Percentiles rank a stretch among this genome's conserved stretches.
Conservation (phyloP, 2,329 filamentous ascomycete species). For the Xylaria polymorpha region DNA sequence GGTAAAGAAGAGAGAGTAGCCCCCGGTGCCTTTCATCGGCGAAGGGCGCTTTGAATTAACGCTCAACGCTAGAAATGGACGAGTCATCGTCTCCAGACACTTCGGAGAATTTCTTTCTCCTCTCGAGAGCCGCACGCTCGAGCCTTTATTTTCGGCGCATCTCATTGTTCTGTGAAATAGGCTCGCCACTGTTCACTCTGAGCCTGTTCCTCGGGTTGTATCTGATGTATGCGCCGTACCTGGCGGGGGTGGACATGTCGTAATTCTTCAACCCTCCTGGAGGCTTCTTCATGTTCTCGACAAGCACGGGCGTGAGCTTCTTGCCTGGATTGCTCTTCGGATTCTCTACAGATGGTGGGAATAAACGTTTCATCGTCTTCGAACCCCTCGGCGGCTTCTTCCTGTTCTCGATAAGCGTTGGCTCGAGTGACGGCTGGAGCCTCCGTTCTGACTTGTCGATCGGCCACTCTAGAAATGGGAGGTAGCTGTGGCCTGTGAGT, state of each 20-base stretch:
- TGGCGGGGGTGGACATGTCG: neutral
- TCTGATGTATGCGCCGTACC: neutral
- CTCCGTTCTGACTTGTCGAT: no score
- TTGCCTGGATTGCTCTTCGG: no score
- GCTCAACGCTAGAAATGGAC: slow-evolving; percentile 3
- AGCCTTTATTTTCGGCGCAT: neutral
- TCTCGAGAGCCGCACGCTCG: neutral
- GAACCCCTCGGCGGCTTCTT: no score
- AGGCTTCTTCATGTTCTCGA: no score
- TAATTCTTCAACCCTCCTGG: no score
- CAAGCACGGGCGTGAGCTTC: no score
- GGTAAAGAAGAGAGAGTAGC: neutral
- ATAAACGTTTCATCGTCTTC: no score
- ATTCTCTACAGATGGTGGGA: no score
- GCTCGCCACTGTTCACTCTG: neutral
- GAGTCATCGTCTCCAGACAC: neutral
- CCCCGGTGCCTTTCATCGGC: neutral
- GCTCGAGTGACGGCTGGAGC: no score
- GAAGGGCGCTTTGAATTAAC: neutral
- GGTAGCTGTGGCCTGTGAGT: no score
- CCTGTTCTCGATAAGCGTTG: no score
- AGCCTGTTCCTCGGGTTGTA: neutral
- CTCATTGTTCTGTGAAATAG: neutral
- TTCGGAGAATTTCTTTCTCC: neutral
- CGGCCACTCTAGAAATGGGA: no score